Base-by-base conservation (phyloP, 306 rosid genomes). In the Styphnolobium japonicum region DNA sequence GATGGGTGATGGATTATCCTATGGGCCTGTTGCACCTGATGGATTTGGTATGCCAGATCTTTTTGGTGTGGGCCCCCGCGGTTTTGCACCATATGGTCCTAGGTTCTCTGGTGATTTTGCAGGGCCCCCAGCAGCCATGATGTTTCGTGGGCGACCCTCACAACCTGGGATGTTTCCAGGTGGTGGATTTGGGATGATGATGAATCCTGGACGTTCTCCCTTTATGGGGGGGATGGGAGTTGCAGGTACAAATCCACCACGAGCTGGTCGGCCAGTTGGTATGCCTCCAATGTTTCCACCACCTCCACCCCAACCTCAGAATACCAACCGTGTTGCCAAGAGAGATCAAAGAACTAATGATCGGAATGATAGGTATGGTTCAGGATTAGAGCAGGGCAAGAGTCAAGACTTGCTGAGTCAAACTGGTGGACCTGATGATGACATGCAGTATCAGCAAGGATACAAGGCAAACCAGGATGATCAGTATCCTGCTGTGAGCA, bases 141-240 rank as follows among this genome's bases (percentile, higher is more conserved):
- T 96, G 98, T 93, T 93, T 45, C 96, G 94, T 8, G 98, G 97
- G 40, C 92, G 99, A 49, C 96, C 99, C 10, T 67, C 93, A 25
- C 96, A 90, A 78, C 96, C 98, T 3, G 98, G 98, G 77, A 88
- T 94, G 86, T 96, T 93, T 80, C 96, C 98, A 0, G 91, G 94
- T 45, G 90, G 92, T 76, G 98, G 96, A 4, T 93, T 86, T 89
- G 98, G 97, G 75, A 95, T 95, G 98, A 95, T 95, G 95, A 95
- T 95, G 97, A 94, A 91, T 72, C 98, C 91, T 18, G 97, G 91
- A 39, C 98, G 98, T 4, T 89, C 82, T 36, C 97, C 97, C 48
- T 96, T 90, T 67, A 96, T 93, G 96, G 98, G 99, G 4, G 98
- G 97, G 40, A 90, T 92, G 92, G 97, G 96, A 60, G 89, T 92